Evolutionary conservation across 495 filamentous ascomycete genomes (phyloP), one percentile per base, ranked within the genome.

Genomic region (Podospora pseudocomata): DNA sequence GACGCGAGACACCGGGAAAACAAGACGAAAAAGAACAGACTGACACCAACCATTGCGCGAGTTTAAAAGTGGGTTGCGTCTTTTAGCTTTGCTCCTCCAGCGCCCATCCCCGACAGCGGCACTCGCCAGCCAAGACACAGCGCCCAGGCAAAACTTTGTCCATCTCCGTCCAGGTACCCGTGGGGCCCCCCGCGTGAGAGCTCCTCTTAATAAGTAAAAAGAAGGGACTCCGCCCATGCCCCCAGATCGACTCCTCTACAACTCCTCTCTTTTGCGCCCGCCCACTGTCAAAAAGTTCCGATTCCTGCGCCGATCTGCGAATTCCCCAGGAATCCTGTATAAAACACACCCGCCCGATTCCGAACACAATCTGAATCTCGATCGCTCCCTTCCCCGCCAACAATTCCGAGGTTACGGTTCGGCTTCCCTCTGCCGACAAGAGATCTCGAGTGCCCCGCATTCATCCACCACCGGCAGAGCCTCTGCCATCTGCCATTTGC

Each of bases 41-140:
- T 26, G 18, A 30, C 60, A 27, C 19, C 59, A 7, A 19, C 23
- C 27, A 72, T 72, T 71, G 68, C 68, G 70, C 49, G 59, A 72
- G 68, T 65, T 44, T 63, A 70, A 67, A 32, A 68, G 68, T 70
- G 70, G 68, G 65, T 70, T 75, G 71, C 73, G 71, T 69, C 69
- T 71, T 73, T 74, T 72, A 53, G 56, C 34, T 54, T 65, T 19
- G 20, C 2, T 16, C 54, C 16, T 11, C 49, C 9, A 49, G 39
- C 13, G 39, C 39, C 13, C 39, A 57, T 54, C 61, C 28, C 68
- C 68, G 64, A 70, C 68, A 67, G 68, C 64, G 68, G 68, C 58
- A 70, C 39, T 66, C 64, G 54, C 55, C 58, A 65, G 62, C 69
- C 69, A 67, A 67, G 65, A 49, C 44, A 58, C 66, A 49, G 59